phyloP scores from a whole-genome alignment of 2,329 filamentous ascomycete genomes.

The Ophiosphaerella herpotricha region DNA sequence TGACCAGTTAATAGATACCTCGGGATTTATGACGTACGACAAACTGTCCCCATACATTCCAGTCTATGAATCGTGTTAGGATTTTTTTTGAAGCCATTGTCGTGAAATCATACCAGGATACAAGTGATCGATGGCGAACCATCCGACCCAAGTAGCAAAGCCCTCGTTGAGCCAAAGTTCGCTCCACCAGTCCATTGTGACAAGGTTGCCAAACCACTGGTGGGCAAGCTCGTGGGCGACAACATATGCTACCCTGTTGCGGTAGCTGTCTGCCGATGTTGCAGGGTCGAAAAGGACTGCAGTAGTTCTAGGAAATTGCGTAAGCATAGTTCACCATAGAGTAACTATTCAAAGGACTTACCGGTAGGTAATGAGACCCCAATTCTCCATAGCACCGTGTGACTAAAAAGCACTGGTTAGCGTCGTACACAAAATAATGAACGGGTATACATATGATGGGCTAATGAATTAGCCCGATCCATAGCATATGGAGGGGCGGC shows the following conservation, averaged over 20 bases:
- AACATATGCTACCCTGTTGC: slow-evolving; percentile 93
- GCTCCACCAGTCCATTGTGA: slow-evolving; percentile 97
- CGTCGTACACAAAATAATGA: slow-evolving; percentile 14
- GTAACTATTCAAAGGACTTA: slow-evolving; percentile 12
- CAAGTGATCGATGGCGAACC: slow-evolving; percentile 87
- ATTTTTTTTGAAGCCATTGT: background rate
- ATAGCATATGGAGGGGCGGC: slow-evolving; percentile 30
- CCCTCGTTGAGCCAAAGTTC: slow-evolving; percentile 91
- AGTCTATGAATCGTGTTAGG: slow-evolving; percentile 61
- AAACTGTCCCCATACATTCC: slow-evolving; percentile 98
- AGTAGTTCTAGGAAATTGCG: slow-evolving; percentile 62
- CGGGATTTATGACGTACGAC: slow-evolving; percentile 66
- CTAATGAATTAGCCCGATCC: slow-evolving; percentile 35
- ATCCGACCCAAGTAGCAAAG: slow-evolving; percentile 98
- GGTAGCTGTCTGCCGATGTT: slow-evolving; percentile 85
- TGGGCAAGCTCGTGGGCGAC: slow-evolving; percentile 97
- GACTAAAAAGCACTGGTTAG: slow-evolving; percentile 57
- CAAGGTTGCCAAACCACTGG: slow-evolving; percentile 94
- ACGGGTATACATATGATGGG: slow-evolving; percentile 49
- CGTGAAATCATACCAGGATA: slow-evolving; percentile 66
- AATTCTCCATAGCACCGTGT: slow-evolving; percentile 95
- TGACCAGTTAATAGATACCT: slow-evolving; percentile 53
- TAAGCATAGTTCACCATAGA: slow-evolving; percentile 7
- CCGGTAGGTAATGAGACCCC: slow-evolving; percentile 95
- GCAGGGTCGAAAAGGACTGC: slow-evolving; percentile 95